Evolutionary conservation across 345 rosid genomes (phyloP).

Genomic region (Geranium brycei): DNA sequence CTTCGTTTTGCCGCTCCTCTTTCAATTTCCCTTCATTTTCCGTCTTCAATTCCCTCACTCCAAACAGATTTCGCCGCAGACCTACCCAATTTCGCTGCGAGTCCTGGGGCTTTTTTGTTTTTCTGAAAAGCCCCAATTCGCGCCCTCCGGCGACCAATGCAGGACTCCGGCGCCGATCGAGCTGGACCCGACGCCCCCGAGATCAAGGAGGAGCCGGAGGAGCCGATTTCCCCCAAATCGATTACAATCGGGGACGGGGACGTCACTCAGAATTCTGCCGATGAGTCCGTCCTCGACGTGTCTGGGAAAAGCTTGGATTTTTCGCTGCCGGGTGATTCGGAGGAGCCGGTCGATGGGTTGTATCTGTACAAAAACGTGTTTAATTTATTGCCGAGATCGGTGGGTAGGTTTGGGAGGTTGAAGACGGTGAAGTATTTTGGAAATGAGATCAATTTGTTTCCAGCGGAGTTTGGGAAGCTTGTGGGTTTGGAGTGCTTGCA

Average conservation of each 20-base stretch:
- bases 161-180: conserved; percentile 17
- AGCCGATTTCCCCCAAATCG: not conserved
- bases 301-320: conserved; percentile 61
- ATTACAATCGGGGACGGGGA: conserved; percentile 5
- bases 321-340: conserved; percentile 28
- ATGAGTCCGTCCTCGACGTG: conserved; percentile 57
- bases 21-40: not conserved
- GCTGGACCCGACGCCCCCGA: conserved; percentile 8
- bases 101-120: too few species aligned
- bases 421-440: conserved; percentile 72
- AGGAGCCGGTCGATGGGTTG: conserved; percentile 35
- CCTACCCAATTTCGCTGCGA: too few species aligned
- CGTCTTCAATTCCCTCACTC: conserved; percentile 9
- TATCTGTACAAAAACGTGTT: conserved; percentile 64
- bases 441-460: conserved; percentile 64
- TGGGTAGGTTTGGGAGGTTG: conserved; percentile 38
- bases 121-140: too few species aligned
- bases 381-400: conserved; percentile 68
- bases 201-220: conserved; percentile 11
- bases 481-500: conserved; percentile 71
- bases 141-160: conserved; percentile 18
- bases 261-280: conserved; percentile 16
- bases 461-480: conserved; percentile 55
- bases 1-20: too few species aligned
- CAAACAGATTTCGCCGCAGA: conserved; percentile 16